phyloP scores from a whole-genome alignment of 2,329 filamentous ascomycete genomes.

The Microcyclospora pomicola region DNA sequence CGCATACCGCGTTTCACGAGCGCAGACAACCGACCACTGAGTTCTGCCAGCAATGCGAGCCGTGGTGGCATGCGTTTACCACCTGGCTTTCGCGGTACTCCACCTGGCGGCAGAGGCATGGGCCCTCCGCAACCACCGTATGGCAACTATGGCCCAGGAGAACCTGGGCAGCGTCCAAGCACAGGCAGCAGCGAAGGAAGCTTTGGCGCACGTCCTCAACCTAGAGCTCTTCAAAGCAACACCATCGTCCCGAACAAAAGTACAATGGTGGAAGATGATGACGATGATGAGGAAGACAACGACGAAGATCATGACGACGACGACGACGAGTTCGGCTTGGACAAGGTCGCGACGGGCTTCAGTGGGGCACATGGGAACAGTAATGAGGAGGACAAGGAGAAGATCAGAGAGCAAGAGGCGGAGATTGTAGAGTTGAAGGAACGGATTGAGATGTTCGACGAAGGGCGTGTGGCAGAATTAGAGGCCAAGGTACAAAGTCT shows the following conservation, averaged over 20 bases:
- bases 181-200: conserved; percentile 29
- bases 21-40: conserved; percentile 53
- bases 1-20: conserved; percentile 70
- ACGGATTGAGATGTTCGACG: conserved; percentile 61
- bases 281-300: conserved; percentile 40
- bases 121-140: conserved; percentile 7
- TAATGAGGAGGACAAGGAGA: conserved; percentile 44
- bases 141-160: conserved; percentile 20
- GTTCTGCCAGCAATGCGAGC: conserved; percentile 42
- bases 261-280: conserved; percentile 91
- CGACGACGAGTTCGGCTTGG: conserved; percentile 15
- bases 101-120: conserved; percentile 12
- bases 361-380: conserved; percentile 19
- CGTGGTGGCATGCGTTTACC: conserved; percentile 25
- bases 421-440: conserved; percentile 63
- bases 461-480: conserved; percentile 46
- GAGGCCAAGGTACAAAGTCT: conserved; percentile 51
- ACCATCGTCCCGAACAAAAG: conserved; percentile 97
- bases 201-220: conserved; percentile 53
- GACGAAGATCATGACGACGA: conserved; percentile 17
- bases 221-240: conserved; percentile 74
- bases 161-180: conserved; percentile 27
- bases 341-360: conserved; percentile 11
- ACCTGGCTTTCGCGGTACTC: conserved; percentile 16
- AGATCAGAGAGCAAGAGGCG: conserved; percentile 65